Evolutionary conservation across 2,329 filamentous ascomycete genomes (phyloP), one percentile per base, ranked within the genome.

Genomic region (Cladosporium austrohemisphaericum): DNA sequence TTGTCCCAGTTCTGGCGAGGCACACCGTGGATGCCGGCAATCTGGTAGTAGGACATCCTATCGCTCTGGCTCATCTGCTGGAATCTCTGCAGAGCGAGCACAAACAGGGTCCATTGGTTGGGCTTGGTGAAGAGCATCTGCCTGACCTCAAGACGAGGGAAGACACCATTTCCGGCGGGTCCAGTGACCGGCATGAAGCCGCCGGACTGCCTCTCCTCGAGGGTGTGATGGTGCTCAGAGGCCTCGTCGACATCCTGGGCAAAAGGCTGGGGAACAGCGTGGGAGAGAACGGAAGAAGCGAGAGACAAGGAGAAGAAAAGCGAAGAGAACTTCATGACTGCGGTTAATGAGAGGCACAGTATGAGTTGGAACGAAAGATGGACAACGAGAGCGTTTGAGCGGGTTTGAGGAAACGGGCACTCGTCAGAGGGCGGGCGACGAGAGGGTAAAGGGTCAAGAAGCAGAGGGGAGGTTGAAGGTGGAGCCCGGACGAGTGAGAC

Each of bases 11-110:
- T 52, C 33, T 52, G 26, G n/a, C 52, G 57, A n/a, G 63, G 64
- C 3, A 64, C 61, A 36, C 64, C 63, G 51, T 66, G 63, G 22
- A 62, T 62, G 16, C 59, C 59, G 13, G 59, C 53, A 29, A 60
- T 58, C 46, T 59, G 56, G 51, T 60, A 60, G 54, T 60, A 62
- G 7, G 53, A 55, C 7, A 53, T 54, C 8, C 52, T 32, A n/a
- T 49, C 31, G 48, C 40, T 52, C 36, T 57, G 54, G n/a, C 32
- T 18, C 38, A 50, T 50, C 9, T 38, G 38, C 9, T 59, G 50
- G 51, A 57, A 62, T 20, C 45, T 46, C 35, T 60, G 57, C 48
- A 62, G 40, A n/a, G 52, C 60, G 11, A 60, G 55, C 8, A 62
- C 36, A 38, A 59, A 49, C 14, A 62, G 56, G 9, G 50, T 56